Percentiles rank a stretch among this genome's conserved stretches.
phyloP scores from a whole-genome alignment of 805 yeast species.

The Starmerella sp. region DNA sequence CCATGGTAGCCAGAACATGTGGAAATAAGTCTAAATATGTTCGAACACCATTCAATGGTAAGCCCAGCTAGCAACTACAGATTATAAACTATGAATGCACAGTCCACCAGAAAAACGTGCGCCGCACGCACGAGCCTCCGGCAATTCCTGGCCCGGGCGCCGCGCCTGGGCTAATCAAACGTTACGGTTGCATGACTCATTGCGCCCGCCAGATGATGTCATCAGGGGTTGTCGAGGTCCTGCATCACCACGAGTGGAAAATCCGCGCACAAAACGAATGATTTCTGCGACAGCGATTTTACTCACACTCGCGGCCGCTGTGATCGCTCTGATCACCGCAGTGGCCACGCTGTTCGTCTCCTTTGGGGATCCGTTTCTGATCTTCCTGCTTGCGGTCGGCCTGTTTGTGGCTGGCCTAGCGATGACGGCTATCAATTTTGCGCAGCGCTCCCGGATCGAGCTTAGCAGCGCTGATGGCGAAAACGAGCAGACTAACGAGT shows the following conservation, averaged over 20 bases:
- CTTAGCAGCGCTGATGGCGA: background rate
- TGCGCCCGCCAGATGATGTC: background rate
- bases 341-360: background rate
- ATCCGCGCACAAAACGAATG: background rate
- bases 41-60: too few species aligned
- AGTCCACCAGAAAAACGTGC: too few species aligned
- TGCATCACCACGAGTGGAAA: background rate
- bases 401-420: conserved; percentile 7
- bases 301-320: background rate
- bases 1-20: too few species aligned
- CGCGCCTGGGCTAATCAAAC: background rate
- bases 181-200: background rate
- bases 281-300: background rate
- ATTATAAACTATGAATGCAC: too few species aligned
- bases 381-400: conserved; percentile 8
- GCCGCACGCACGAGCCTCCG: too few species aligned
- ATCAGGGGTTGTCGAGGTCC: background rate
- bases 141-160: too few species aligned
- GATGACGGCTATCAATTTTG: background rate
- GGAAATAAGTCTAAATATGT: too few species aligned
- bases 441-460: background rate
- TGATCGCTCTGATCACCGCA: background rate
- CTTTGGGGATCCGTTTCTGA: conserved; percentile 7
- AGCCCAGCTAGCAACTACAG: too few species aligned
- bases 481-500: background rate